Base-by-base conservation (phyloP, 1,139 yeast genomes). In the Yamadazyma songkhlaensis region DNA sequence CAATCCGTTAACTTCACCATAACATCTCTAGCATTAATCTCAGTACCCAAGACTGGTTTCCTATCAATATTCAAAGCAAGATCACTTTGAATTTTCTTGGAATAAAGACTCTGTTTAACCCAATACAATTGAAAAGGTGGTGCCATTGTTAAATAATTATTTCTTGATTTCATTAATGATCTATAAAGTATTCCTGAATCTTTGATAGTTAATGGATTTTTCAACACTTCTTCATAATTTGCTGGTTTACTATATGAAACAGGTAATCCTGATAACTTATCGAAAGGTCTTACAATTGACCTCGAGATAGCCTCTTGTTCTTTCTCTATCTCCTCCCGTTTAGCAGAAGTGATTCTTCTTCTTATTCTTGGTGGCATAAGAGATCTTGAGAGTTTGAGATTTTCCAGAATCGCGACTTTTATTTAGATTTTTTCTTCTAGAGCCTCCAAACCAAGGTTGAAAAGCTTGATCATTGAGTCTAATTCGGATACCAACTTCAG, bases 1-100 rank as follows among this genome's bases (percentile, higher is more conserved):
- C 90, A 80, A 49, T 90, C 97, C 50, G 94, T 79, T 41, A 92
- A 64, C 54, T 88, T 88, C 41, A 88, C 85, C 96, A 90, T 89
- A 37, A 82, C 82, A 48, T 92, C 97, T 48, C 95, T 69, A 25
- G 84, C 84, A 56, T 79, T 79, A 8, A 69, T 70, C 10, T 73
- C 73, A 27, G 62, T 51, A 6, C 72, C 67, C 34, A 72, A 59
- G 28, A 75, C 67, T 26, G 83, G 72, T 10, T 59, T 57, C 28
- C 74, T 45, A 26, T 61, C 62, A 15, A 46, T 44, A 25, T 55
- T 68, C 29, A 52, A 59, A n/a, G 27, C 36, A 9, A 40, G 65
- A 46, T 35, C 38, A 8, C 13, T 15, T 23, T 35, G 41, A 14
- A 38, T 30, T 46, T 67, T 69, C 44, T 57, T 62, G 15, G 72